Conservation (phyloP, 371 early-diverging fungal genomes). For the Circinella minor region DNA sequence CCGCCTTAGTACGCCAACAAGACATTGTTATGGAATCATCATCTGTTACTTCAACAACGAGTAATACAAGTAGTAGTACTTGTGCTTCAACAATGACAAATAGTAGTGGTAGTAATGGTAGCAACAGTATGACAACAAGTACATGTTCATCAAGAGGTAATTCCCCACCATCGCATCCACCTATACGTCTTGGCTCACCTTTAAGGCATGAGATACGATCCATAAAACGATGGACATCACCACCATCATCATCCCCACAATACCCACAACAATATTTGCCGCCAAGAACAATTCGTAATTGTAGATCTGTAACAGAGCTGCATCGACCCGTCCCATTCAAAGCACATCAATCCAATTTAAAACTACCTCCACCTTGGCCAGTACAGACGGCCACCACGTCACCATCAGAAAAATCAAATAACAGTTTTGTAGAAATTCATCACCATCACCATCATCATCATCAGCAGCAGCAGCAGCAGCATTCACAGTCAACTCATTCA, state of each 20-base stretch:
- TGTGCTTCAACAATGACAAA: not conserved
- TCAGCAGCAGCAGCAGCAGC: slow-evolving; percentile 3
- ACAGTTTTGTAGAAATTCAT: not conserved
- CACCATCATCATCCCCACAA: not conserved
- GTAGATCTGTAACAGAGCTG: slow-evolving; percentile 13
- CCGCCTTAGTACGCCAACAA: slow-evolving; percentile 3
- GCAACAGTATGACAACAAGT: not conserved
- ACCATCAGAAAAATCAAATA: not conserved
- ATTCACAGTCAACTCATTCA: not conserved
- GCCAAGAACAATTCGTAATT: slow-evolving; percentile 4
- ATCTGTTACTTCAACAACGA: not conserved
- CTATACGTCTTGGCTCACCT: not conserved
- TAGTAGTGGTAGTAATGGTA: slow-evolving; percentile 6
- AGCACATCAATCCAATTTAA: slow-evolving; percentile 4
- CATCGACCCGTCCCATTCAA: slow-evolving; percentile 13
- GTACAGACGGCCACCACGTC: not conserved
- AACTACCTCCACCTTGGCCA: slow-evolving; percentile 12
- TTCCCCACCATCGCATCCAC: not conserved
- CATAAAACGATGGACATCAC: slow-evolving; percentile 8
- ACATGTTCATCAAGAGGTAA: not conserved
- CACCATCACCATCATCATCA: not conserved
- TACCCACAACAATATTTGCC: not conserved
- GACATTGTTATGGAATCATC: not conserved
- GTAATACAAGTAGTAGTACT: not conserved
- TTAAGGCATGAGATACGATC: not conserved